phyloP scores from a whole-genome alignment of 306 rosid genomes.

The Purshia tridentata region DNA sequence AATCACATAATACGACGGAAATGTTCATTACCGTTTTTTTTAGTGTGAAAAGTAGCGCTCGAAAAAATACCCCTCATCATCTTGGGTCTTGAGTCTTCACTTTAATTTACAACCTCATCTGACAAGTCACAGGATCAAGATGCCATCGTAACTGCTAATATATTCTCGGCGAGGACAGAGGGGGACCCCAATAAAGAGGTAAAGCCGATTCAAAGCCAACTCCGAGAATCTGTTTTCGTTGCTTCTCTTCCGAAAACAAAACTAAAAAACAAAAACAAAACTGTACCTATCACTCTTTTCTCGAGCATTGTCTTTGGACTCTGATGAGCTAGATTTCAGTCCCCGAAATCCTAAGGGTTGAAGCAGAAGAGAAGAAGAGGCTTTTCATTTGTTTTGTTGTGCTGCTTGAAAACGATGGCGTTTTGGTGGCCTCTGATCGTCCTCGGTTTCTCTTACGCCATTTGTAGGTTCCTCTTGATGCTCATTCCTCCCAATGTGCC shows the following conservation, averaged over 20 bases:
- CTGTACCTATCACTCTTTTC: not conserved
- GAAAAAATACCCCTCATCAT: not conserved
- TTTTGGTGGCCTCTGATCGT: conserved; percentile 90
- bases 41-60: no score
- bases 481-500: conserved; percentile 96
- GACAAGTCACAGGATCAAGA: not conserved
- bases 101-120: not conserved
- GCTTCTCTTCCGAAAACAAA: not conserved
- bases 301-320: not conserved
- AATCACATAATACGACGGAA: no score
- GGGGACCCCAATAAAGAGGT: not conserved
- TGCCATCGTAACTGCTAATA: not conserved
- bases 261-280: not conserved
- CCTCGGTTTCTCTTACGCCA: conserved; percentile 69
- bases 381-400: not conserved
- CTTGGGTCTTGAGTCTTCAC: not conserved
- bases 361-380: not conserved
- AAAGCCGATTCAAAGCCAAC: not conserved
- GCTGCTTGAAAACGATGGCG: conserved; percentile 42
- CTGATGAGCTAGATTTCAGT: not conserved
- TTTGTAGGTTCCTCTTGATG: conserved; percentile 74
- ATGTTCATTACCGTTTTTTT: no score
- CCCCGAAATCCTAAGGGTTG: not conserved
- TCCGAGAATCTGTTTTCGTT: not conserved
- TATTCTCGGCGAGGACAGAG: not conserved